phyloP scores from a whole-genome alignment of 352 stramenopile genomes.

The Globisporangium parvum region DNA sequence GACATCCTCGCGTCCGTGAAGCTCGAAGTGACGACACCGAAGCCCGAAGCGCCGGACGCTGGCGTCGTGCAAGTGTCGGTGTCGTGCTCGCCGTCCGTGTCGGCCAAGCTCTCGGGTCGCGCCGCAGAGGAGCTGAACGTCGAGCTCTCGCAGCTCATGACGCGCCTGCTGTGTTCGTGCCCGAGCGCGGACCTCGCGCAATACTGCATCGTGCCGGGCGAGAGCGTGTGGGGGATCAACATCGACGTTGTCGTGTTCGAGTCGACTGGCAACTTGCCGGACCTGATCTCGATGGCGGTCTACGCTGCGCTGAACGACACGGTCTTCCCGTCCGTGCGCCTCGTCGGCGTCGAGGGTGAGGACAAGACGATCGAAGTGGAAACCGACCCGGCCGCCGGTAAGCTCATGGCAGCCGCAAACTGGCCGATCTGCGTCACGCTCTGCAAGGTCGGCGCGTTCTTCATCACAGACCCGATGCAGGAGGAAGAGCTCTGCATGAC shows the following conservation, averaged over 20 bases:
- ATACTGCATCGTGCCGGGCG: constrained; percentile 61
- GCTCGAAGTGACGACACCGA: constrained; percentile 51
- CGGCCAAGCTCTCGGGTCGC: constrained; percentile 59
- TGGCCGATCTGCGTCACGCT: constrained; percentile 76
- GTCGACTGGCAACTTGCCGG: constrained; percentile 63
- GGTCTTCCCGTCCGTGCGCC: constrained; percentile 60
- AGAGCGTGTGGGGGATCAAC: constrained; percentile 68
- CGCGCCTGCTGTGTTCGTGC: constrained; percentile 49
- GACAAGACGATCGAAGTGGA: constrained; percentile 78
- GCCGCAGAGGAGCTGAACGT: constrained; percentile 73
- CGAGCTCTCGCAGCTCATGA: constrained; percentile 77
- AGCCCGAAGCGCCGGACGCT: constrained; percentile 36
- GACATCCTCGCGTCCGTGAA: constrained; percentile 78
- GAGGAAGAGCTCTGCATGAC: constrained; percentile 77
- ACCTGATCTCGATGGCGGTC: constrained; percentile 74
- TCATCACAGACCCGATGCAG: constrained; percentile 61
- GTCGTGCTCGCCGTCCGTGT: constrained; percentile 68
- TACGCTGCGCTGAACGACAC: constrained; percentile 80
- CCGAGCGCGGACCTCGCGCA: constrained; percentile 42
- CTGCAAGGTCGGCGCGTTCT: constrained; percentile 63
- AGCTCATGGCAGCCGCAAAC: constrained; percentile 40
- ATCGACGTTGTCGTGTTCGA: constrained; percentile 81
- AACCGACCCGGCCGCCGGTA: constrained; percentile 51
- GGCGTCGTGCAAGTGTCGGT: constrained; percentile 52
- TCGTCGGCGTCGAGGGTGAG: constrained; percentile 67